Conservation (phyloP, 768 basidiomycete species). For the Boletus edulis region DNA sequence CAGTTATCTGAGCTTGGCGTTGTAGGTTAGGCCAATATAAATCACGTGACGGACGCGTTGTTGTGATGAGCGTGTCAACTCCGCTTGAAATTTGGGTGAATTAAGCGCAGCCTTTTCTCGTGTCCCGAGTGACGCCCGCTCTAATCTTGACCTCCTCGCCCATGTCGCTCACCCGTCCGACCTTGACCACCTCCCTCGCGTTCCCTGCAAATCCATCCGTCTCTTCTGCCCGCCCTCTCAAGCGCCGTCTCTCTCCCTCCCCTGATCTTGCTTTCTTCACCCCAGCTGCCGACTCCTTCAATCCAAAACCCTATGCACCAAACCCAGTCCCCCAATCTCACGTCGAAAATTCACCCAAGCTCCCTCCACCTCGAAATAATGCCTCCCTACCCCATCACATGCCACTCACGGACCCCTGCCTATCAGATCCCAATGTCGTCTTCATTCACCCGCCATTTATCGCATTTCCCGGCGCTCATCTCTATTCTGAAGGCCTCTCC, state of each 20-base stretch:
- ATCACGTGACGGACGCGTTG: constrained; percentile 43
- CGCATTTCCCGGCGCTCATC: constrained; percentile 59
- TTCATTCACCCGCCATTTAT: constrained; percentile 78
- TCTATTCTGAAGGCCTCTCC: constrained; percentile 63
- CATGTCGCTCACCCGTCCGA: constrained; percentile 20
- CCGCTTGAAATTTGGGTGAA: constrained; percentile 40
- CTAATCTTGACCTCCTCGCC: neutral
- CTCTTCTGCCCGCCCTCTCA: constrained; percentile 35
- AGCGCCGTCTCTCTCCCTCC: constrained; percentile 48
- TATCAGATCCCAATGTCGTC: constrained; percentile 59
- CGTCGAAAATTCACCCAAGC: constrained; percentile 25
- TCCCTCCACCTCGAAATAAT: constrained; percentile 29
- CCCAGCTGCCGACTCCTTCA: constrained; percentile 61
- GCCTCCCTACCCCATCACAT: constrained; percentile 42
- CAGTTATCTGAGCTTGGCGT: constrained; percentile 53
- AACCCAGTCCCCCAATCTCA: constrained; percentile 22
- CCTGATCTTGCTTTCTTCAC: constrained; percentile 60
- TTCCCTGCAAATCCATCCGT: constrained; percentile 24
- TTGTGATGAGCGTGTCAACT: constrained; percentile 36
- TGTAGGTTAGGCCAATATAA: constrained; percentile 19
- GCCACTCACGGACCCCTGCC: constrained; percentile 64
- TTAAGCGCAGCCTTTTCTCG: constrained; percentile 25
- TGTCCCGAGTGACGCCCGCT: neutral
- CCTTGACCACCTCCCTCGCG: constrained; percentile 13
- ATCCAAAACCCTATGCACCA: constrained; percentile 62